Conservation (phyloP, 148 eudicot species). For the Nepenthes gracilis region DNA sequence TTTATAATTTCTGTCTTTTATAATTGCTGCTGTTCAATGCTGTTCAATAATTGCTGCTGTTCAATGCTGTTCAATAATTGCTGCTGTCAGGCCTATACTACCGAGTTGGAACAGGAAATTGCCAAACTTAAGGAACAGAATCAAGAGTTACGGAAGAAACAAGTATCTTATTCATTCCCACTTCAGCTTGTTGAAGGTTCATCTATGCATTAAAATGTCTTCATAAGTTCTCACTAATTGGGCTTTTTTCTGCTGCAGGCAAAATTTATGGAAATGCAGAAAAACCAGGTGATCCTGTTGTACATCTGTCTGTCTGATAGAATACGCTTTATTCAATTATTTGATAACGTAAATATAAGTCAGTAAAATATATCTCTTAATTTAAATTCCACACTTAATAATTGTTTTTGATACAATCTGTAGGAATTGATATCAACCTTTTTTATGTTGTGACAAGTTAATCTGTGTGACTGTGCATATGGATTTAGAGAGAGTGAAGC, state of each 20-base stretch:
- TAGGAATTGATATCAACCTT: too few species aligned
- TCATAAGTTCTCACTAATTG: conserved; percentile 1
- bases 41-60: too few species aligned
- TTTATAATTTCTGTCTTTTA: not conserved
- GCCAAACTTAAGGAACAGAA: conserved; percentile 73
- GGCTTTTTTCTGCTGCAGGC: conserved; percentile 37
- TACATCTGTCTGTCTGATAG: too few species aligned
- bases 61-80: too few species aligned
- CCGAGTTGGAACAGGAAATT: conserved; percentile 85
- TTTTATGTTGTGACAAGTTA: too few species aligned
- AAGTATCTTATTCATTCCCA: conserved; percentile 22
- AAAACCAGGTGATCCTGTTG: conserved; percentile 53
- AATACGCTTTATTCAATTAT: too few species aligned
- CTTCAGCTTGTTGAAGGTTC: not conserved
- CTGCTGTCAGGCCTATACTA: conserved; percentile 60
- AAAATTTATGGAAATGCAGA: conserved; percentile 67
- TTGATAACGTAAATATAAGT: too few species aligned
- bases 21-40: not conserved
- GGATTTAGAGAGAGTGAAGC: too few species aligned
- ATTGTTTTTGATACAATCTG: too few species aligned
- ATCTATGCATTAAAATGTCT: not conserved
- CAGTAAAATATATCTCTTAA: too few species aligned
- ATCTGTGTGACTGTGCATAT: too few species aligned
- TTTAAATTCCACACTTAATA: too few species aligned
- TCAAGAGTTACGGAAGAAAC: conserved; percentile 53